Conservation (phyloP, 176 grass and related monocot species). For the Aegilops sharonensis region DNA sequence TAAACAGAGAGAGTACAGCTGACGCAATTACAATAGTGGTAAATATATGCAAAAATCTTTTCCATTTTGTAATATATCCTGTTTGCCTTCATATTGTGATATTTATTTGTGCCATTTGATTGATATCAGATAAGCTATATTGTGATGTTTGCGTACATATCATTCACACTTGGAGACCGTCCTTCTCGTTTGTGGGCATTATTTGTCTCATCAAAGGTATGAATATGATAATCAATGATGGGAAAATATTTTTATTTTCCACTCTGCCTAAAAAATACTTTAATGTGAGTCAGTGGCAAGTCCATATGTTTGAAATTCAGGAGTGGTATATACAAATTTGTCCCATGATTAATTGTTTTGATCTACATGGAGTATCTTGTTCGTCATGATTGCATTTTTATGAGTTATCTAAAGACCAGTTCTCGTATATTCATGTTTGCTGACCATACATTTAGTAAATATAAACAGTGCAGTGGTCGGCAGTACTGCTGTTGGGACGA, state of each 20-base stretch:
- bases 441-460: neutral
- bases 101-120: constrained; percentile 34
- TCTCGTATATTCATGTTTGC: constrained; percentile 11
- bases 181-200: constrained; percentile 52
- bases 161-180: constrained; percentile 79
- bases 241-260: neutral
- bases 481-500: neutral
- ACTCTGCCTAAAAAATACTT: neutral
- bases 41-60: constrained; percentile 38
- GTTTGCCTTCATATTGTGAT: constrained; percentile 9
- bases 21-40: constrained; percentile 92
- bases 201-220: constrained; percentile 96
- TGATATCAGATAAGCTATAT: constrained; percentile 94
- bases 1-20: constrained; percentile 88
- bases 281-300: neutral
- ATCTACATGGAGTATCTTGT: neutral
- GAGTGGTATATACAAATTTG: constrained; percentile 6
- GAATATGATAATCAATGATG: neutral
- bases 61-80: constrained; percentile 16
- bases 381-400: constrained; percentile 20
- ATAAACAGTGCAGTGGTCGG: neutral
- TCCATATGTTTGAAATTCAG: neutral
- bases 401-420: constrained; percentile 17
- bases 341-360: constrained; percentile 8
- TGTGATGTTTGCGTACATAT: constrained; percentile 98